A percentile compares a stretch with the other conserved stretches of the same genome.
Evolutionary conservation across 1,139 yeast species (phyloP).

Genomic region (Blastobotrys illinoisensis): DNA sequence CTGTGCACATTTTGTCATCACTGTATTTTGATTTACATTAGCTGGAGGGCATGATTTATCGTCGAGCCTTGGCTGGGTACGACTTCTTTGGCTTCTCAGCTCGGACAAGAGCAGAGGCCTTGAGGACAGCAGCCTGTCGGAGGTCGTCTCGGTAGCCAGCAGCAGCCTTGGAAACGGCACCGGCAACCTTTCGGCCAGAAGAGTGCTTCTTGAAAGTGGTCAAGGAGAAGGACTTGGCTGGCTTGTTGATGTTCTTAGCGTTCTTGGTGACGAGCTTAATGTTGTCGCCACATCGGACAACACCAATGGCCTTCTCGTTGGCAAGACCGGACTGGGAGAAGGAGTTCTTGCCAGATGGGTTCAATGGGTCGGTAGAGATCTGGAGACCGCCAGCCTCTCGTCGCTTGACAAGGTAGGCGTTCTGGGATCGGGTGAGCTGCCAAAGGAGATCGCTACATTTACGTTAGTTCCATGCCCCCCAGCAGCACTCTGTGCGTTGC

Average conservation of each 20-base stretch:
- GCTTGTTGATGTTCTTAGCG: constrained; percentile 40
- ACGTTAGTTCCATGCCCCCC: constrained; percentile 10
- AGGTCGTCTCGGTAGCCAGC: constrained; percentile 46
- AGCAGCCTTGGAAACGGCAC: constrained; percentile 41
- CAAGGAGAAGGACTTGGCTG: constrained; percentile 36
- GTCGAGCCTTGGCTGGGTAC: constrained; percentile 27
- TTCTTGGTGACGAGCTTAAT: constrained; percentile 42
- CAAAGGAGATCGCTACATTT: constrained; percentile 42
- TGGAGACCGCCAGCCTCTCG: constrained; percentile 36
- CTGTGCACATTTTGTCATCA: not conserved
- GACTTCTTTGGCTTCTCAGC: constrained; percentile 36
- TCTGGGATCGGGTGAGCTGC: constrained; percentile 45
- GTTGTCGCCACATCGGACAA: constrained; percentile 21
- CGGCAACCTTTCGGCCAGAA: constrained; percentile 40
- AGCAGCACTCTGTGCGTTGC: not conserved
- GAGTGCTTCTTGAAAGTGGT: constrained; percentile 40
- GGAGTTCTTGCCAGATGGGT: constrained; percentile 43
- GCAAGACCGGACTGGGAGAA: constrained; percentile 43
- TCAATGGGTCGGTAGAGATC: constrained; percentile 47
- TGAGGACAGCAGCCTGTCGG: constrained; percentile 41
- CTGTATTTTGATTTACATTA: not conserved
- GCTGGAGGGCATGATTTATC: constrained; percentile 11
- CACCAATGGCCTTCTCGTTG: constrained; percentile 45
- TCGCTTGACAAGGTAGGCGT: constrained; percentile 44
- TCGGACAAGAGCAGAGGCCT: constrained; percentile 42